A percentile compares a stretch with the other conserved stretches of the same genome.
Evolutionary conservation across 2,329 filamentous ascomycete genomes (phyloP).

Genomic region (Fonsecaea nubica): DNA sequence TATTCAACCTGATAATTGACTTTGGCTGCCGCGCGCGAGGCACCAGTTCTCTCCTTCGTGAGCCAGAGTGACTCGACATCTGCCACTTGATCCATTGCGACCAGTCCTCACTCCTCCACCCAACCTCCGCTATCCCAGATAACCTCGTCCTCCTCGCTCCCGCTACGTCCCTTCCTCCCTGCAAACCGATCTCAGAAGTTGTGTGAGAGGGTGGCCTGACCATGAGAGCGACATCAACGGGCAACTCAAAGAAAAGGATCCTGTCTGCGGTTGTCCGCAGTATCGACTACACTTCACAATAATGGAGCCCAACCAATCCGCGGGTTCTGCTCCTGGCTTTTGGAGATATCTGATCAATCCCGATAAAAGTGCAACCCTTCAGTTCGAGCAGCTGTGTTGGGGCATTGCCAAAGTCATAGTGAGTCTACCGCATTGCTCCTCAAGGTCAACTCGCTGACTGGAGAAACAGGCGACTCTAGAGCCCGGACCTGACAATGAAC

Average conservation of each 20-base stretch:
- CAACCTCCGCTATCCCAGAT: not conserved
- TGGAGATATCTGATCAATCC: slow-evolving; percentile 65
- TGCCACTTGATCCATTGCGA: slow-evolving; percentile 1
- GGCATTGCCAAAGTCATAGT: slow-evolving; percentile 75
- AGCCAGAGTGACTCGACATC: slow-evolving; percentile 2
- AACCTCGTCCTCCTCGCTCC: slow-evolving; percentile 9
- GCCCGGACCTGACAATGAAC: slow-evolving; percentile 45
- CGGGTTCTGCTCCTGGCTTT: slow-evolving; percentile 23
- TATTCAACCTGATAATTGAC: not conserved
- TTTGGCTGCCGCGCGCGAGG: not conserved
- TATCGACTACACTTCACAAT: slow-evolving; percentile 6
- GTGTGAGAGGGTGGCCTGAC: slow-evolving; percentile 16
- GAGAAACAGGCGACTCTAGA: slow-evolving; percentile 36
- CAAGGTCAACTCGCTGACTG: slow-evolving; percentile 21
- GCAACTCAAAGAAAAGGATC: slow-evolving; percentile 6
- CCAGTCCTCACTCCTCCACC: slow-evolving; percentile 2
- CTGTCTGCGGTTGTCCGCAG: slow-evolving; percentile 24
- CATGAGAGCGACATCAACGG: slow-evolving; percentile 28
- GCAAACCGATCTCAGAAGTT: not conserved
- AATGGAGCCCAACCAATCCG: slow-evolving; percentile 31
- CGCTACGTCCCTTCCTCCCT: slow-evolving; percentile 1
- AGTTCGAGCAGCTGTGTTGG: slow-evolving; percentile 71
- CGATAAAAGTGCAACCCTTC: slow-evolving; percentile 70
- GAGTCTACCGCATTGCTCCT: slow-evolving; percentile 46
- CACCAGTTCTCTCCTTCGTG: slow-evolving; percentile 2